Percentiles rank a stretch among this genome's conserved stretches.
phyloP scores from a whole-genome alignment of 768 basidiomycete genomes.

The Leucosporidium yakuticum region DNA sequence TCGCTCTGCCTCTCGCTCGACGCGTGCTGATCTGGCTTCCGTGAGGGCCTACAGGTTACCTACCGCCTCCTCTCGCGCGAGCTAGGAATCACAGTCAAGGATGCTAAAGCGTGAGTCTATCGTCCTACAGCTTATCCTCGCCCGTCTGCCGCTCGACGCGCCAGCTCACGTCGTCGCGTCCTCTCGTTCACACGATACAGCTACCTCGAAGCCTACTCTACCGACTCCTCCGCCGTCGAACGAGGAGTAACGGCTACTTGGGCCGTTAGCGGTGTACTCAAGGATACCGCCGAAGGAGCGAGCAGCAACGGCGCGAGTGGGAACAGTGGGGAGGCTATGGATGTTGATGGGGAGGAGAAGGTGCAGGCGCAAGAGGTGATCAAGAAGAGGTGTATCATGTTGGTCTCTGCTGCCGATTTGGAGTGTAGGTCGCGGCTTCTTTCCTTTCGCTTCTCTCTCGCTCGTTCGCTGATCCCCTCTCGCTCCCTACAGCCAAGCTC shows the following conservation, averaged over 20 bases:
- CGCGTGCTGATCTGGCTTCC: neutral
- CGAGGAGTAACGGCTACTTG: neutral
- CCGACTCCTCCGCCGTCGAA: neutral
- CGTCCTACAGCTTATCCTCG: too few species aligned
- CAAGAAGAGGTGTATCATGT: neutral
- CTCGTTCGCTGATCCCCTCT: neutral
- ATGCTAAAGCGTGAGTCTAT: conserved; percentile 3
- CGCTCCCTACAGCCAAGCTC: neutral
- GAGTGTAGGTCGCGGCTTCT: neutral
- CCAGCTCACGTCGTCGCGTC: too few species aligned
- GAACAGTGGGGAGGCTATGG: neutral
- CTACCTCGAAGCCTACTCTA: neutral
- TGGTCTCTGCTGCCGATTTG: neutral
- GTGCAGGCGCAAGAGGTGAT: neutral
- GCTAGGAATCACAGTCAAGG: neutral
- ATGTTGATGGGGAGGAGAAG: neutral
- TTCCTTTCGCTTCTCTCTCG: neutral
- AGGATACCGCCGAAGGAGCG: neutral
- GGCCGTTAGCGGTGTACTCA: neutral
- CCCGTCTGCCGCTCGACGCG: too few species aligned
- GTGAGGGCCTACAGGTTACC: neutral
- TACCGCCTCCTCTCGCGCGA: conserved; percentile 9
- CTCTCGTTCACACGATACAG: neutral
- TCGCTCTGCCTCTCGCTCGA: neutral
- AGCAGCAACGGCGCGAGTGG: too few species aligned